Evolutionary conservation across 169 alveolate species (phyloP).

Genomic region (Plasmodium knowlesi): DNA sequence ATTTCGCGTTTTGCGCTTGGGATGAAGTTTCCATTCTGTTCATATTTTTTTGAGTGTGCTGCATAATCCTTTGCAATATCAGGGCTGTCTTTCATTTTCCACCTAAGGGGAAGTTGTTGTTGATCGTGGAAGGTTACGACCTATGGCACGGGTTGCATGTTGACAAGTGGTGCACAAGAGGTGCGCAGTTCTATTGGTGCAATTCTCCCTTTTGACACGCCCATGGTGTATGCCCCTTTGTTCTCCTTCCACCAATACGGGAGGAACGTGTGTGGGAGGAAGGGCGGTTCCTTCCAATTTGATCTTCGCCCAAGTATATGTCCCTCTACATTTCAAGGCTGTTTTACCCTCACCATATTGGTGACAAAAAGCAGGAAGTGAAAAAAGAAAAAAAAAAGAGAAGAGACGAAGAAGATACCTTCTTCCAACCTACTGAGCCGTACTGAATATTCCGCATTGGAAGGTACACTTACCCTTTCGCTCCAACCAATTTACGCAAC

Average conservation of each 20-base stretch:
- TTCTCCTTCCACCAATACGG: neutral
- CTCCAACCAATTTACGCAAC: too few relatives aligned
- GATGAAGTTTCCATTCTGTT: neutral
- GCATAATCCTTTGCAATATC: neutral
- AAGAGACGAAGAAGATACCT: neutral
- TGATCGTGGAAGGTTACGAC: neutral
- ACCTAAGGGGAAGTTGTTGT: neutral
- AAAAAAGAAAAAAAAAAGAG: neutral
- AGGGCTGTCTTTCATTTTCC: neutral
- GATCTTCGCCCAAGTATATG: neutral
- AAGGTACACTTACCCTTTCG: neutral
- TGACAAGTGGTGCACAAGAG: neutral
- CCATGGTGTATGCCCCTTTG: neutral
- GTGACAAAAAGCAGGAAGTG: neutral
- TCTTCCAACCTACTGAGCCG: neutral
- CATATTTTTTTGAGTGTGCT: neutral
- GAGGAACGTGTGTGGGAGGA: neutral
- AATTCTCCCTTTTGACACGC: neutral
- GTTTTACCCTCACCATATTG: neutral
- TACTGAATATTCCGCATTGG: neutral
- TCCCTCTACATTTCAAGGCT: neutral
- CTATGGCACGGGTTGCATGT: neutral
- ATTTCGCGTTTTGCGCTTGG: neutral
- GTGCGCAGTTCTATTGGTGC: neutral
- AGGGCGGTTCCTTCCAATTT: neutral